Percentiles rank a stretch among this genome's conserved stretches.
These are phyloP conservation scores for Parathielavia hyrcaniae DNA, from an alignment of 495 filamentous ascomycete species.

Conservation along the genomic window DNA sequence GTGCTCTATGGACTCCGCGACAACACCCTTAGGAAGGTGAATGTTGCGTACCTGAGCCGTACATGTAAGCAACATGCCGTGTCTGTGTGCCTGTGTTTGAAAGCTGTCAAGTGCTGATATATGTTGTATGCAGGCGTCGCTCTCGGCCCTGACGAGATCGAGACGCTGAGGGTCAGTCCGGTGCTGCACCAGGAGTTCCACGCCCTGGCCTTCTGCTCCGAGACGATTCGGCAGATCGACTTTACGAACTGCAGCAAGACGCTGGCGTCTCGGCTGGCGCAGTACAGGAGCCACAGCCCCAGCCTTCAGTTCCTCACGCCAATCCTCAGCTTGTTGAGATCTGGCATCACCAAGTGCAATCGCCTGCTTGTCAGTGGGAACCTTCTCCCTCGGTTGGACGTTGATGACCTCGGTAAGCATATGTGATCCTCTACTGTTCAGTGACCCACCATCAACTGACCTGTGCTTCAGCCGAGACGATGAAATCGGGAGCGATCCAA, in stretches of 20 bases:
- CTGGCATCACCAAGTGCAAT: constrained; percentile 30
- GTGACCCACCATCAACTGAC: background rate
- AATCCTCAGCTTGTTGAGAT: constrained; percentile 28
- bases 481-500: constrained; percentile 26
- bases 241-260: constrained; percentile 33
- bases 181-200: constrained; percentile 45
- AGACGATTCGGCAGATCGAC: constrained; percentile 42
- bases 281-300: background rate
- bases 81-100: too few relatives aligned
- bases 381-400: constrained; percentile 22
- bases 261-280: constrained; percentile 7
- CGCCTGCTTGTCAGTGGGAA: constrained; percentile 29
- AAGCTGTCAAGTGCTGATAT: constrained; percentile 12
- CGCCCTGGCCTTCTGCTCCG: constrained; percentile 42
- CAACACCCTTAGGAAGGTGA: constrained; percentile 24
- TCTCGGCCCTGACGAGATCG: constrained; percentile 31
- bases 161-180: constrained; percentile 35
- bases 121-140: constrained; percentile 24
- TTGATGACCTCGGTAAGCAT: constrained; percentile 28
- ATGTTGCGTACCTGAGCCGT: constrained; percentile 31
- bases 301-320: constrained; percentile 31
- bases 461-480: constrained; percentile 22
- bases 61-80: constrained; percentile 21
- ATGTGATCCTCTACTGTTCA: background rate
- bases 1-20: constrained; percentile 33